A percentile compares a stretch with the other conserved stretches of the same genome.
Evolutionary conservation across 768 basidiomycete genomes (phyloP).

Genomic region (Phanerodontia chrysosporium): DNA sequence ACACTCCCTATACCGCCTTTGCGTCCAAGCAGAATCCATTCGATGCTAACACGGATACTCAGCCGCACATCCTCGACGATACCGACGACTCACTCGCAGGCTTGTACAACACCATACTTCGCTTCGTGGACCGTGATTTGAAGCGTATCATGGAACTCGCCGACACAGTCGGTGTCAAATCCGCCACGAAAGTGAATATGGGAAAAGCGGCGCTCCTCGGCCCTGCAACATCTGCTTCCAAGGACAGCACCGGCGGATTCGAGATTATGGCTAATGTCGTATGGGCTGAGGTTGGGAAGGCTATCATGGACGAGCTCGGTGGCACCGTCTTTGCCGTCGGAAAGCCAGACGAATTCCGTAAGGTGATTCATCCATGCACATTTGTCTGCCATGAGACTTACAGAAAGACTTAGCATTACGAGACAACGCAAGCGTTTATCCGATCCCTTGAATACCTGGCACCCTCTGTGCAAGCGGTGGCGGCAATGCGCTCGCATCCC

Average conservation of each 20-base stretch:
- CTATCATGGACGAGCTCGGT: slow-evolving; percentile 85
- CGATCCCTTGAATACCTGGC: slow-evolving; percentile 77
- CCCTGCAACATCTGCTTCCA: not conserved
- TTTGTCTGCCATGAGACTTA: not conserved
- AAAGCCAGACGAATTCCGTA: slow-evolving; percentile 83
- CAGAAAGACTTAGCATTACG: slow-evolving; percentile 53
- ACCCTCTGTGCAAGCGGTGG: slow-evolving; percentile 66
- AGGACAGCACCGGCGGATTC: slow-evolving; percentile 35
- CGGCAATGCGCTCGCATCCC: slow-evolving; percentile 68
- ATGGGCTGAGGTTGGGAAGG: slow-evolving; percentile 78
- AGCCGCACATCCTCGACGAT: slow-evolving; percentile 51
- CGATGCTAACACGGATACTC: slow-evolving; percentile 28
- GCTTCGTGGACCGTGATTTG: slow-evolving; percentile 75
- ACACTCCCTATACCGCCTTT: slow-evolving; percentile 48
- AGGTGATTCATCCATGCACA: slow-evolving; percentile 43
- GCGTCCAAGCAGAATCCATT: slow-evolving; percentile 38
- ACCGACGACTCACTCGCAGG: slow-evolving; percentile 62
- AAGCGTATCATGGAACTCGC: slow-evolving; percentile 72
- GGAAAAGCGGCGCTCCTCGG: not conserved
- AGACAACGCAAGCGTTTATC: slow-evolving; percentile 79
- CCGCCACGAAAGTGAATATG: slow-evolving; percentile 11
- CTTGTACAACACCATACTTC: slow-evolving; percentile 79
- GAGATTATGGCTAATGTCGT: slow-evolving; percentile 85
- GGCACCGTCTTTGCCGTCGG: slow-evolving; percentile 85
- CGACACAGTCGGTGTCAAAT: slow-evolving; percentile 58